These are phyloP conservation scores for Trichodelitschia bisporula DNA, from an alignment of 495 filamentous ascomycete species.

Conservation along the genomic window DNA sequence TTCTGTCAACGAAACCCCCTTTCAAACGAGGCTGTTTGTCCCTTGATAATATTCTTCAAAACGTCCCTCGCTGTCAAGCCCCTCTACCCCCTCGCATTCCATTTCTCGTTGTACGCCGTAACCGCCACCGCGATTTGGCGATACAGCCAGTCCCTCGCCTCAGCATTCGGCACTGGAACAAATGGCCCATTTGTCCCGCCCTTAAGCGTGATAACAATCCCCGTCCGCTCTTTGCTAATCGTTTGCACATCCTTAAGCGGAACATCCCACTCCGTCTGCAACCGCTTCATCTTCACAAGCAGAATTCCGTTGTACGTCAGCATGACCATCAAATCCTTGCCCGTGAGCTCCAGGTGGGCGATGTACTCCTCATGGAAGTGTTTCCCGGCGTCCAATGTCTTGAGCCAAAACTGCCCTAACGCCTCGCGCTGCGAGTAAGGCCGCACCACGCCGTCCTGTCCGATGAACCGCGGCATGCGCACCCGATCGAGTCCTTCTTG, in stretches of 20 bases:
- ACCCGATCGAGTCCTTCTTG: constrained; percentile 83
- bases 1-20: too few relatives aligned
- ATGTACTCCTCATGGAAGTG: constrained; percentile 97
- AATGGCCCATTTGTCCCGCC: constrained; percentile 87
- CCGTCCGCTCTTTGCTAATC: constrained; percentile 87
- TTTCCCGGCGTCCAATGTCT: constrained; percentile 87
- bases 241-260: constrained; percentile 89
- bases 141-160: constrained; percentile 68
- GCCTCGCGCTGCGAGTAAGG: constrained; percentile 93
- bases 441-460: constrained; percentile 74
- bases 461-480: constrained; percentile 73
- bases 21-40: too few relatives aligned
- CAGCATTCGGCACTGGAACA: constrained; percentile 78
- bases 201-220: constrained; percentile 66
- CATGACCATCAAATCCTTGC: constrained; percentile 83
- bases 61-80: too few relatives aligned
- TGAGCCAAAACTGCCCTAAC: constrained; percentile 94
- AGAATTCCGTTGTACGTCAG: constrained; percentile 82
- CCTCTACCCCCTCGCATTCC: constrained; percentile 32
- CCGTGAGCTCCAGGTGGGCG: constrained; percentile 75
- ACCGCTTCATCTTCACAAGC: constrained; percentile 60
- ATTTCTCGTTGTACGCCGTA: constrained; percentile 46
- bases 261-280: constrained; percentile 85
- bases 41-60: too few relatives aligned
- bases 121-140: constrained; percentile 42